Evolutionary conservation across 345 rosid species (phyloP).

Genomic region (Lepidium aucheri): DNA sequence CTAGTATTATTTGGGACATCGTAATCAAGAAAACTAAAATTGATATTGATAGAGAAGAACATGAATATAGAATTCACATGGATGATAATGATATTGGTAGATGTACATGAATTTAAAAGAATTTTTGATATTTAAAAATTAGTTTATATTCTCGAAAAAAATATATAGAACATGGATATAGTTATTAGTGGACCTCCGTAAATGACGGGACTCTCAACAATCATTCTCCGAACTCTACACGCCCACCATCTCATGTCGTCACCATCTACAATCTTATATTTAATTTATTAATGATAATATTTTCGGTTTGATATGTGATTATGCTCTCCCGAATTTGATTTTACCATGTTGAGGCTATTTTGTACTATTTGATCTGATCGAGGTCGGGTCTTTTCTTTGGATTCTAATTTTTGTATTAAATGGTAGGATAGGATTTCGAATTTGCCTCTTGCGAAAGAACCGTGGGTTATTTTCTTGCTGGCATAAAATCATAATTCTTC

Average conservation of each 20-base stretch:
- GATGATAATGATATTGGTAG: constrained; percentile 8
- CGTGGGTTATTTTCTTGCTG: too few relatives aligned
- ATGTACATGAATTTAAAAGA: neutral
- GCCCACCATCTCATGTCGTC: constrained; percentile 26
- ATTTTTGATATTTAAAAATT: neutral
- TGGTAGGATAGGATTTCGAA: too few relatives aligned
- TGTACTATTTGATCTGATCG: too few relatives aligned
- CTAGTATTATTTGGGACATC: neutral
- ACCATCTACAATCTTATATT: neutral
- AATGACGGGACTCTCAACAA: constrained; percentile 22
- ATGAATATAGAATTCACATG: neutral
- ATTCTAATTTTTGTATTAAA: too few relatives aligned
- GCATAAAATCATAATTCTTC: too few relatives aligned
- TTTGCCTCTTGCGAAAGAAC: too few relatives aligned
- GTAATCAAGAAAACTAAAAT: neutral
- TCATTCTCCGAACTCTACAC: constrained; percentile 22
- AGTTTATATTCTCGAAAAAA: neutral
- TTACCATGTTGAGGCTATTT: too few relatives aligned
- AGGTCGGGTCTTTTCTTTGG: too few relatives aligned
- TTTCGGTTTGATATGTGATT: too few relatives aligned
- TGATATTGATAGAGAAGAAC: neutral
- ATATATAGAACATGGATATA: constrained; percentile 24
- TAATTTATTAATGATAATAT: neutral
- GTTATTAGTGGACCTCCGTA: constrained; percentile 18
- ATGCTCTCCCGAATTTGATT: too few relatives aligned